phyloP scores from a whole-genome alignment of 2,329 filamentous ascomycete genomes.

The Aureobasidium sp. region DNA sequence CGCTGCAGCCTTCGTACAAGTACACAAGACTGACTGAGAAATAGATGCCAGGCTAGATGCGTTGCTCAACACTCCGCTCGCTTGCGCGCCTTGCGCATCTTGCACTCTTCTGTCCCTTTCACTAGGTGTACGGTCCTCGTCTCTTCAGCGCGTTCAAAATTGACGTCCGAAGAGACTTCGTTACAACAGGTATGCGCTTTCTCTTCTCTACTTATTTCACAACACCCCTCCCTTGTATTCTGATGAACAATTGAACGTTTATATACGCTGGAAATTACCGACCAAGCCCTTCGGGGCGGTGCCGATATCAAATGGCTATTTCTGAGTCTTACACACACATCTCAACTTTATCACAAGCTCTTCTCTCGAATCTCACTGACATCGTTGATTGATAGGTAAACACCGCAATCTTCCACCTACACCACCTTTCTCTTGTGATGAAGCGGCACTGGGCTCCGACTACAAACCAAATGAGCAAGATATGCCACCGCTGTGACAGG shows the following conservation, averaged over 20 bases:
- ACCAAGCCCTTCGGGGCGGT: constrained; percentile 62
- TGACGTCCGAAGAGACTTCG: not conserved
- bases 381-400: constrained; percentile 13
- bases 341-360: constrained; percentile 3
- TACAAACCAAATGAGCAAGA: constrained; percentile 15
- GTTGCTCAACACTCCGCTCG: not conserved
- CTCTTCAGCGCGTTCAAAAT: not conserved
- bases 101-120: constrained; percentile 1
- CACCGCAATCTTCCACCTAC: not conserved
- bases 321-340: constrained; percentile 50
- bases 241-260: constrained; percentile 50
- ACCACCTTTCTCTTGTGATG: constrained; percentile 14
- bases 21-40: not conserved
- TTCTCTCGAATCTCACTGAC: constrained; percentile 7
- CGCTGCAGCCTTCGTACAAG: not conserved
- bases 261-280: constrained; percentile 95
- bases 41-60: not conserved
- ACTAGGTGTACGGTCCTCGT: not conserved
- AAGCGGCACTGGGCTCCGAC: constrained; percentile 21
- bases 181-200: not conserved
- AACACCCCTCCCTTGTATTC: constrained; percentile 6
- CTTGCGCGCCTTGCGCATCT: not conserved
- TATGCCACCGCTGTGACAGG: constrained; percentile 29
- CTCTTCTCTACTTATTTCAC: not conserved
- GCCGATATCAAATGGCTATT: constrained; percentile 82